Evolutionary conservation across 768 basidiomycete genomes (phyloP).

Genomic region (Hygrocybe coccinea): DNA sequence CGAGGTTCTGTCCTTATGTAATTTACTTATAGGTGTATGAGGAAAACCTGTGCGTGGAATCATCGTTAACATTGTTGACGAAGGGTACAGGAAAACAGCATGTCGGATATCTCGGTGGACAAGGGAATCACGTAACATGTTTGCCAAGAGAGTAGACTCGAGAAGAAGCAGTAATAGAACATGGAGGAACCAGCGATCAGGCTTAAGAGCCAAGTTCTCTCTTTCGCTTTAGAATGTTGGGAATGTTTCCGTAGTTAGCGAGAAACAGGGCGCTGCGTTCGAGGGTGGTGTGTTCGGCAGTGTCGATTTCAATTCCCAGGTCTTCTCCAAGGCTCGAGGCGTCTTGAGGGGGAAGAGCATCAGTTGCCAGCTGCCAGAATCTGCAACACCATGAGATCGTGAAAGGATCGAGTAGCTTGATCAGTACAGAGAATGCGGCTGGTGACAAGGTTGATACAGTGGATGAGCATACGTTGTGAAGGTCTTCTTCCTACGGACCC

Average conservation of each 20-base stretch:
- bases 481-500: conserved; percentile 69
- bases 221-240: conserved; percentile 49
- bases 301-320: conserved; percentile 77
- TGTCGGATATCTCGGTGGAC: too few species aligned
- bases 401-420: not conserved
- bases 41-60: too few species aligned
- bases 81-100: too few species aligned
- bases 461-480: conserved; percentile 60
- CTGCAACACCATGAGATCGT: conserved; percentile 36
- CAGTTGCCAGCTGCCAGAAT: conserved; percentile 69
- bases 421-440: not conserved
- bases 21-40: too few species aligned
- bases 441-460: not conserved
- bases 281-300: conserved; percentile 59
- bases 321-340: conserved; percentile 64
- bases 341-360: conserved; percentile 63
- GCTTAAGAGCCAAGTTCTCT: not conserved
- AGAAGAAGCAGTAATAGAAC: too few species aligned
- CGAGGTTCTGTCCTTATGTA: too few species aligned
- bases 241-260: conserved; percentile 20
- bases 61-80: too few species aligned
- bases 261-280: conserved; percentile 61
- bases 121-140: too few species aligned
- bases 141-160: too few species aligned
- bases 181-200: too few species aligned